Base-by-base conservation (phyloP, 1,139 yeast species). In the Diutina sp. region DNA sequence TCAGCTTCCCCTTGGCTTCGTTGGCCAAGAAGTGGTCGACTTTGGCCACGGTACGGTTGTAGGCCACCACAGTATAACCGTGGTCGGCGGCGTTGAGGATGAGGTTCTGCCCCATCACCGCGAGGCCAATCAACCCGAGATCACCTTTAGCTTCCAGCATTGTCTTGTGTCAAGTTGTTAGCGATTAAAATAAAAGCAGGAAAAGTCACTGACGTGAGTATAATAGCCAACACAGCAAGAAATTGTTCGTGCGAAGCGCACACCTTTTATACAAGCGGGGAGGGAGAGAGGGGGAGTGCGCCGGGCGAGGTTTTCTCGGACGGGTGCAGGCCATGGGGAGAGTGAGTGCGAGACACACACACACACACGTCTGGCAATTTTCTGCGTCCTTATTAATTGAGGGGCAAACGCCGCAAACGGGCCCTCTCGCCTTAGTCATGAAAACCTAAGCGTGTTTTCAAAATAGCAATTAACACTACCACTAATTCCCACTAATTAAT, bases 41-140 rank as follows among this genome's bases (percentile, higher is more conserved):
- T 79, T 90, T 93, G 58, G 95, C 75, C 60, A 85, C 90, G 61
- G 98, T 91, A 84, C 99, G 89, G 93, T 93, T 93, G 87, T 83
- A 93, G 61, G 97, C 98, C 67, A 90, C 97, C 67, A 93, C 99
- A 65, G 96, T 89, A 77, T 79, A 88, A 58, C 97, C 97, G 78
- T 93, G 96, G 81, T 93, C 99, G 66, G 98, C 98, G 69, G 95
- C 95, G 77, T 93, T 93, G 67, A 93, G 83, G 74, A 93, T 90
- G 82, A 93, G 81, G 84, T 93, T 93, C 76, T 91, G 98, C 76
- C 99, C 99, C 99, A 93, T 93, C 66, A 93, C 99, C 87, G 99
- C 99, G 84, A 93, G 84, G 72, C 99, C 99, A 71, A 93, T 91
- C 76, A 93, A 89, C 76, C 98, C 99, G 77, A 93, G 85, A 85